Conservation (phyloP, 2,329 filamentous ascomycete species). For the Cladosporium sp. region DNA sequence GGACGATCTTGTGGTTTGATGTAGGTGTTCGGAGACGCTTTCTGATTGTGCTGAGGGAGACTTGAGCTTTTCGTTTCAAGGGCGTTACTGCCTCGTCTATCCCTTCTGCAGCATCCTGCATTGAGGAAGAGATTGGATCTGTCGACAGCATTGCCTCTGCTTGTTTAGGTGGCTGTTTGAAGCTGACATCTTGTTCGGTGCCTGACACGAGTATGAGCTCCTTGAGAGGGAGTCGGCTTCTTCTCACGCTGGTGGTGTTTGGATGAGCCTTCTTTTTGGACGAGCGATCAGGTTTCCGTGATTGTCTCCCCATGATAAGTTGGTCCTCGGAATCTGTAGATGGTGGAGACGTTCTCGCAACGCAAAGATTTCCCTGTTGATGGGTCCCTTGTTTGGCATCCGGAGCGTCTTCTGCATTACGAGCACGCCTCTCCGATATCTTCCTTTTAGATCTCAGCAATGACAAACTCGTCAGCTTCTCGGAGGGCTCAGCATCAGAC, state of each 20-base stretch:
- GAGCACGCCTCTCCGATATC: too few species aligned
- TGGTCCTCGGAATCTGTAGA: too few species aligned
- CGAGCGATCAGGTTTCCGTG: neutral
- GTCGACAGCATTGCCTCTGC: neutral
- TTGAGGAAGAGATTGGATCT: conserved; percentile 2
- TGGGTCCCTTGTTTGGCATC: too few species aligned
- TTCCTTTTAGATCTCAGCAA: neutral
- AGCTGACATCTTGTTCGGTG: neutral
- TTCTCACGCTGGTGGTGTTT: neutral
- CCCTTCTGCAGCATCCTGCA: neutral
- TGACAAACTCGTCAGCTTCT: neutral
- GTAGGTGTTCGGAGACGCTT: conserved; percentile 20
- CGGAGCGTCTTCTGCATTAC: too few species aligned
- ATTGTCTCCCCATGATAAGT: too few species aligned
- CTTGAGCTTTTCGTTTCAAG: conserved; percentile 8
- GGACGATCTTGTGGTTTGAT: conserved; percentile 19
- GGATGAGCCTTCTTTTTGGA: neutral
- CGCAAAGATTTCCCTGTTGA: too few species aligned
- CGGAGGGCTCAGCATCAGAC: conserved; percentile 21
- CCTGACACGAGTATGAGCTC: conserved; percentile 20
- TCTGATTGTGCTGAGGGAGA: conserved; percentile 20
- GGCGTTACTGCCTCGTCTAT: neutral
- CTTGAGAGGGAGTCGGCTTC: conserved; percentile 16
- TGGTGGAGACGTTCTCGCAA: too few species aligned
- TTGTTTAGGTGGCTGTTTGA: neutral